Evolutionary conservation across 2,329 filamentous ascomycete species (phyloP), one percentile per base, ranked within the genome.

Genomic region (Aspergillus novoparasiticus): DNA sequence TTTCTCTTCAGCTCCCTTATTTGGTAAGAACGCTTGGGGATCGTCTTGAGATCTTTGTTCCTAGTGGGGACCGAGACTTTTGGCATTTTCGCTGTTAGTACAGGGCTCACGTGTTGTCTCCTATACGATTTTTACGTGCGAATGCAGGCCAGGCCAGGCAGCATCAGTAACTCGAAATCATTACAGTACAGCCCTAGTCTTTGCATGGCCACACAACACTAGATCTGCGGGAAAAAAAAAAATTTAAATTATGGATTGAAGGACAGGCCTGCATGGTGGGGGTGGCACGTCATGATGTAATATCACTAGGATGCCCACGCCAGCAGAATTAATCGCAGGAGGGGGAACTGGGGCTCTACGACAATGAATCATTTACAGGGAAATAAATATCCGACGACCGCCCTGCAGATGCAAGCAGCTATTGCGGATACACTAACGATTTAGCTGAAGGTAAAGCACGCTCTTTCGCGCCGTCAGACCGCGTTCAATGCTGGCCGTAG

Each of bases 101-200:
- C 59, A 34, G 50, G 39, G 55, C 59, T 61, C 55, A 46, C 32
- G 51, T 58, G 28, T 50, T 51, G 61, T 32, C 32, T 56, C 48
- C 48, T 43, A 45, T 23, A 36, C 23, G 14, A 30, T 56, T 14
- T 54, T 41, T 59, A 41, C 46, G 12, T n/a, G n/a, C 30, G 51
- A 43, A 16, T 39, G 43, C 58, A 54, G 39, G 48, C 28, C 56
- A 46, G 34, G 34, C n/a, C 56, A 54, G 21, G 34, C n/a, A 32
- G 21, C 14, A 23, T n/a, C 57, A 59, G 32, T 21, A 21, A 59
- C 23, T 28, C 41, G n/a, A 19, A 21, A 19, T 59, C 39, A 19
- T 14, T 36, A 43, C 46, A 34, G 23, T 36, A 32, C 46, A 43
- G 23, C 58, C 36, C 58, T 54, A 55, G 23, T n/a, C 34, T 39